A percentile compares a stretch with the other conserved stretches of the same genome.
phyloP scores from a whole-genome alignment of 1,139 yeast genomes.

The Yamadazyma friedrichii region DNA sequence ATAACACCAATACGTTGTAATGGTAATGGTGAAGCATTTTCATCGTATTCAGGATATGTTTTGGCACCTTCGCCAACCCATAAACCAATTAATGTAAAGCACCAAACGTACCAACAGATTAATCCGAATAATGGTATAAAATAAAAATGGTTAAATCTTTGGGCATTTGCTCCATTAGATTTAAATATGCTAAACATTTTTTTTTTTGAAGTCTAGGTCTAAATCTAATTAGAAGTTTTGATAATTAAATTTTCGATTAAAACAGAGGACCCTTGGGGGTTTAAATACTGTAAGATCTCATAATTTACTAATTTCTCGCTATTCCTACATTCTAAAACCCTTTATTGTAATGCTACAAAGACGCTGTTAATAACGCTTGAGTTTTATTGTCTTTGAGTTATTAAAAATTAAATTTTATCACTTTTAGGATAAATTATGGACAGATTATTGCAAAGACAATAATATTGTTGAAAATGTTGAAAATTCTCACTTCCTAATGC shows the following conservation, averaged over 20 bases:
- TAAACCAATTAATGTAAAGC: constrained; percentile 24
- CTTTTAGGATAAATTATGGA: neutral
- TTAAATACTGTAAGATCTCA: neutral
- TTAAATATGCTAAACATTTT: constrained; percentile 2
- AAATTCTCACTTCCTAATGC: constrained; percentile 2
- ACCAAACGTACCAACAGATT: constrained; percentile 26
- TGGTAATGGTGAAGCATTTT: constrained; percentile 20
- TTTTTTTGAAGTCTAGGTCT: neutral
- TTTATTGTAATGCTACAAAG: neutral
- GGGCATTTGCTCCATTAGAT: neutral
- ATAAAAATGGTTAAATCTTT: constrained; percentile 26
- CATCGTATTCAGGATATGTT: constrained; percentile 22
- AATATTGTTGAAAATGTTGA: neutral
- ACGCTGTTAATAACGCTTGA: neutral
- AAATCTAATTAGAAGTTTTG: neutral
- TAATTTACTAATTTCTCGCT: neutral
- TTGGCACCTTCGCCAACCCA: constrained; percentile 23
- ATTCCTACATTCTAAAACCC: neutral
- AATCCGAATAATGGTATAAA: constrained; percentile 28
- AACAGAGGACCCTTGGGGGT: neutral
- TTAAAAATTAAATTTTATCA: neutral
- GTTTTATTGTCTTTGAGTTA: neutral
- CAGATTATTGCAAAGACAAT: neutral
- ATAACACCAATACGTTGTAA: constrained; percentile 29
- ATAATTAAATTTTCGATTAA: neutral